Base-by-base conservation (phyloP, 176 grass and related monocot genomes). In the Chrysopogon serrulatus region DNA sequence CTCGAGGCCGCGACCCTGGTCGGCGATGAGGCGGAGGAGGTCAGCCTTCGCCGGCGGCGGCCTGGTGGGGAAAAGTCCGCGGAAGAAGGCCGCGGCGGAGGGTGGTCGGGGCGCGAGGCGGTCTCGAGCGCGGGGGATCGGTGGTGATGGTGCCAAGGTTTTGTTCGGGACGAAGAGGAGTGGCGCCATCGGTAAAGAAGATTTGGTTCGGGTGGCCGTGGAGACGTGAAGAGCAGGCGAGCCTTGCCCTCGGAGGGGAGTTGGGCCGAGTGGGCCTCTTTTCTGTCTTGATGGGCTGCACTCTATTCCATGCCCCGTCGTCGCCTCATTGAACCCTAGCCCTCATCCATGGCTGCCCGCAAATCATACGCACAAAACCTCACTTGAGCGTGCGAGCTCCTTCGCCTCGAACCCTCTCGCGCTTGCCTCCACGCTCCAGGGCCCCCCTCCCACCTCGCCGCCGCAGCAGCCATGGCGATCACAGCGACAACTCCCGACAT, bases 1-100 rank as follows among this genome's bases (percentile, higher is more conserved):
- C 41, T 75, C 82, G 49, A 99, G 81, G 77, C 96, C 91, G 4
- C 96, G 85, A 64, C 86, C 83, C 83, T 96, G 89, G 79, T 99
- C 93, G 10, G 89, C 68, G 80, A 99, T 90, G 85, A 94, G 87
- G 70, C 82, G 68, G 73, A 99, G 93, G 51, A 92, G 89, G 4
- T 94, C 78, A 17, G 78, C 90, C 84, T 99, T 99, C 48, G 91
- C 88, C 26, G 68, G 57, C 4, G 72, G 85, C 48, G 90, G 70
- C 19, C 80, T 85, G 24, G 83, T 44, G 7, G 90, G 86, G 67
- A 92, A 88, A 21, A 90, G 37, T 3, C 79, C 54, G 14, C 83
- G 81, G 56, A 92, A 64, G 40, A 92, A 76, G 17, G 83, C 42
- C 21, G 47, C 61, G 66, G 80, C 80, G 68, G 80, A 56, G 37